phyloP scores from a whole-genome alignment of 1,284 basidiomycete genomes.

The Agroathelia rolfsii region DNA sequence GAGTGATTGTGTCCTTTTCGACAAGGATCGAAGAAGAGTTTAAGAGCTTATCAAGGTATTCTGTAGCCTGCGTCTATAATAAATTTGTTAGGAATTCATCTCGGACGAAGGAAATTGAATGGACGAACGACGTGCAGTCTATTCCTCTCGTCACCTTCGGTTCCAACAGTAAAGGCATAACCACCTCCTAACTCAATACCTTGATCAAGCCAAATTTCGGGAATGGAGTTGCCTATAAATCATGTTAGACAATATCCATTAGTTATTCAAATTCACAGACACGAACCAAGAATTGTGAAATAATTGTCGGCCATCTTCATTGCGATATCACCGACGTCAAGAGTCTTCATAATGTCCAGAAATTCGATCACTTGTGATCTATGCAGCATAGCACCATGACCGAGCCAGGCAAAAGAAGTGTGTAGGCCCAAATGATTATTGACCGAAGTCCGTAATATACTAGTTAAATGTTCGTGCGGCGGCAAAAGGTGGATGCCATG shows the following conservation, averaged over 20 bases:
- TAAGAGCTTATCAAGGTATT: too few relatives aligned
- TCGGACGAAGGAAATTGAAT: conserved; percentile 3
- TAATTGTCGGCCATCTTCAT: conserved; percentile 65
- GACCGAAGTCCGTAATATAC: conserved; percentile 28
- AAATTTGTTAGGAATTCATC: not conserved
- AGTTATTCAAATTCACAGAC: too few relatives aligned
- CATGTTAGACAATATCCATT: too few relatives aligned
- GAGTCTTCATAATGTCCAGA: conserved; percentile 31
- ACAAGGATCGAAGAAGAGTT: not conserved
- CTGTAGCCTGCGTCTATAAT: too few relatives aligned
- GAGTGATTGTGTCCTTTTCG: too few relatives aligned
- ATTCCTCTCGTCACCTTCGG: conserved; percentile 48
- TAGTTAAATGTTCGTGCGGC: conserved; percentile 49
- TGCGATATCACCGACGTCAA: conserved; percentile 39
- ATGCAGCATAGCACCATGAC: conserved; percentile 48
- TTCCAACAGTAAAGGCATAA: conserved; percentile 51
- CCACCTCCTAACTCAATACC: conserved; percentile 50
- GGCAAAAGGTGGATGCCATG: conserved; percentile 45
- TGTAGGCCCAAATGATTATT: conserved; percentile 27
- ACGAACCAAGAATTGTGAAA: conserved; percentile 53
- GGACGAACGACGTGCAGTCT: conserved; percentile 47
- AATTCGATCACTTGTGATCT: conserved; percentile 36
- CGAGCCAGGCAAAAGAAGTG: conserved; percentile 58
- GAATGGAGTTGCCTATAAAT: conserved; percentile 35
- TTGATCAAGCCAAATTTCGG: conserved; percentile 53